Evolutionary conservation across 176 grass and related monocot species (phyloP).

Genomic region (Miscanthus lutarioriparius): DNA sequence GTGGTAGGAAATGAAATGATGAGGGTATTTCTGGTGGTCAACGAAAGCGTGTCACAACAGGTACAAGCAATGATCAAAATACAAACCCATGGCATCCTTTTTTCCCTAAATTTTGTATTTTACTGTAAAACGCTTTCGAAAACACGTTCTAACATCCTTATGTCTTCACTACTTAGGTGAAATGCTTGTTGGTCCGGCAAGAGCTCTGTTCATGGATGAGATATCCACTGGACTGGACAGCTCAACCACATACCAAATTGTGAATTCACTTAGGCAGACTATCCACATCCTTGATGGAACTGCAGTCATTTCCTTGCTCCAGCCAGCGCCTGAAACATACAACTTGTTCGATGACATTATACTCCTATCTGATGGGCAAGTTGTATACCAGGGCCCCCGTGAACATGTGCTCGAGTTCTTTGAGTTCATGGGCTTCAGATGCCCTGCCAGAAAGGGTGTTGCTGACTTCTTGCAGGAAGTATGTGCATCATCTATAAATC

Average conservation of each 20-base stretch:
- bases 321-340: constrained; percentile 96
- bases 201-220: constrained; percentile 94
- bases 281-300: constrained; percentile 86
- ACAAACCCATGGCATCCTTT: not conserved
- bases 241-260: constrained; percentile 94
- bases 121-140: constrained; percentile 12
- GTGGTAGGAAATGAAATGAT: constrained; percentile 90
- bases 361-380: constrained; percentile 81
- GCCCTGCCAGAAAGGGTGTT: constrained; percentile 81
- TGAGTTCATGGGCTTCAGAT: constrained; percentile 80
- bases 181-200: constrained; percentile 95
- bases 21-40: constrained; percentile 91
- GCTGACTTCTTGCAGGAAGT: constrained; percentile 97
- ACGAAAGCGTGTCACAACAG: constrained; percentile 93
- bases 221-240: constrained; percentile 97
- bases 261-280: constrained; percentile 71
- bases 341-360: constrained; percentile 92
- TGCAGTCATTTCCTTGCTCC: constrained; percentile 82
- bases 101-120: not conserved
- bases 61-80: constrained; percentile 38
- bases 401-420: constrained; percentile 89
- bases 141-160: not conserved
- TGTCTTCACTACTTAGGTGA: constrained; percentile 55
- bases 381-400: constrained; percentile 86
- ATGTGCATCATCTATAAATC: constrained; percentile 35